Conservation (phyloP, 2,329 filamentous ascomycete genomes). For the Cladosporium sp. region DNA sequence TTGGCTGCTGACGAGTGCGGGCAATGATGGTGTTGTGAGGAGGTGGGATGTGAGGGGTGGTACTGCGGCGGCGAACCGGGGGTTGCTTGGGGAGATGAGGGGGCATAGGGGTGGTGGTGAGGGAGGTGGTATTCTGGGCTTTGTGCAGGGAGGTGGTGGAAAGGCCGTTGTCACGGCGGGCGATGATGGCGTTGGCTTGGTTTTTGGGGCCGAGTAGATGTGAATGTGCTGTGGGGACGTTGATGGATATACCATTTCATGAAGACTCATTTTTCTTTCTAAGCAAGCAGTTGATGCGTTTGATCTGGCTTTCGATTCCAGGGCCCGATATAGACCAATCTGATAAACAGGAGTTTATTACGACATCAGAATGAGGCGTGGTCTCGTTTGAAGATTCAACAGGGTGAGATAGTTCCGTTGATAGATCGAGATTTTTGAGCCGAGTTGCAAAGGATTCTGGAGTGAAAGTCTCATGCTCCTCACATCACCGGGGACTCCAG, state of each 20-base stretch:
- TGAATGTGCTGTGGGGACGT: neutral
- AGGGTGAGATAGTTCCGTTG: no score
- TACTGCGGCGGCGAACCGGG: conserved; percentile 59
- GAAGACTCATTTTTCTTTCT: no score
- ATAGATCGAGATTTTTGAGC: no score
- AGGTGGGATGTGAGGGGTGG: conserved; percentile 77
- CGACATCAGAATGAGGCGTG: no score
- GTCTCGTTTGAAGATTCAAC: no score
- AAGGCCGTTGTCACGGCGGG: conserved; percentile 79
- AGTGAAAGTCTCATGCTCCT: no score
- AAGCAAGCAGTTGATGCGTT: no score
- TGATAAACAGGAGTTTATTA: no score
- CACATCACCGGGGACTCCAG: no score
- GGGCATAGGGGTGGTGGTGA: conserved; percentile 81
- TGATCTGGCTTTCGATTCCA: no score
- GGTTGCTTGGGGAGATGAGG: conserved; percentile 78
- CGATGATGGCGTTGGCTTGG: conserved; percentile 68
- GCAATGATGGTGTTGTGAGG: conserved; percentile 85
- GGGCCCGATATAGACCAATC: no score
- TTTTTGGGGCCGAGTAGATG: conserved; percentile 48
- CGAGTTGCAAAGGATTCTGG: no score
- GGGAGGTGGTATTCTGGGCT: conserved; percentile 81
- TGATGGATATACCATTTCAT: neutral
- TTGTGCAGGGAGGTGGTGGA: conserved; percentile 73
- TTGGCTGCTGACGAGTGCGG: conserved; percentile 77